These are phyloP conservation scores for Paramyrothecium roridum DNA, from an alignment of 2,329 filamentous ascomycete genomes.

Conservation along the genomic window DNA sequence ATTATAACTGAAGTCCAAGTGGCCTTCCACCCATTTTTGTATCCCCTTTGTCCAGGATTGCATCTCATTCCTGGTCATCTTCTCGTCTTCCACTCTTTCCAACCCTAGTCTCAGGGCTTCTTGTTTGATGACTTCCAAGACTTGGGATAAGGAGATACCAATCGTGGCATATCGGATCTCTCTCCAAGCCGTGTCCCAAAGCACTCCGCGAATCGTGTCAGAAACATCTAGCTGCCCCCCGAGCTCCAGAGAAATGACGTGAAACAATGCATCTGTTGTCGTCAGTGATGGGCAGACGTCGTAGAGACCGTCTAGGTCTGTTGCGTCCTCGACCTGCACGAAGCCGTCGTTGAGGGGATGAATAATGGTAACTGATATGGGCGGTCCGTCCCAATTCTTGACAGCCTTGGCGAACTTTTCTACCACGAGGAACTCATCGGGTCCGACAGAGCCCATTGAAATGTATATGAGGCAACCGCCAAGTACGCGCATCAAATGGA, in stretches of 20 bases:
- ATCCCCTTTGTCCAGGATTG: not conserved
- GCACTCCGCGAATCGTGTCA: not conserved
- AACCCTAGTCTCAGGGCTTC: not conserved
- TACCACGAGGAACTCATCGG: not conserved
- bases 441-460: not conserved
- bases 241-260: not conserved
- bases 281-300: not conserved
- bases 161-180: constrained; percentile 1
- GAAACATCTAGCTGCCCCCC: not conserved
- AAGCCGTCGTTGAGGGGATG: constrained; percentile 1
- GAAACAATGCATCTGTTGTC: not conserved
- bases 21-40: not conserved
- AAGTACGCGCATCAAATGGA: not conserved
- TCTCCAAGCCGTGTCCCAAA: not conserved
- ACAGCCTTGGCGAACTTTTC: constrained; percentile 1
- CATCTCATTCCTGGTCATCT: not conserved
- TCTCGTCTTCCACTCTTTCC: not conserved
- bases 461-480: constrained; percentile 1
- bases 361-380: not conserved
- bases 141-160: not conserved
- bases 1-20: not conserved
- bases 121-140: not conserved
- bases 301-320: not conserved
- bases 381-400: not conserved
- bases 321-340: not conserved